These are phyloP conservation scores for Posidonia oceanica DNA, from an alignment of 116 monocot species.

Conservation along the genomic window DNA sequence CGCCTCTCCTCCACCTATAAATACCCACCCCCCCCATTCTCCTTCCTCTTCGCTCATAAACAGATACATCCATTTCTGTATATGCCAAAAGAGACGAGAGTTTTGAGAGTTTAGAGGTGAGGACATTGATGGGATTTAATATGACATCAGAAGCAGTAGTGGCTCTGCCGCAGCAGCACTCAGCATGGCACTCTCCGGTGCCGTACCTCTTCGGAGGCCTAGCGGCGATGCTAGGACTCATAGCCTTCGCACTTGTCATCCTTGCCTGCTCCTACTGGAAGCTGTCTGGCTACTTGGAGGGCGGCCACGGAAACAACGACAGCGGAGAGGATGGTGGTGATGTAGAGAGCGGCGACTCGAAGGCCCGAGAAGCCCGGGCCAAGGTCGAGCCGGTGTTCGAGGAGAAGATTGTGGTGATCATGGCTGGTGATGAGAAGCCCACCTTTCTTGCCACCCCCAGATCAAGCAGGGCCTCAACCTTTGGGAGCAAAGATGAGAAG, in stretches of 20 bases:
- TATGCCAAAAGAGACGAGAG: no score
- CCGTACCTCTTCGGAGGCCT: constrained; percentile 68
- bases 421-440: constrained; percentile 56
- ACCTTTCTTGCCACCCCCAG: constrained; percentile 45
- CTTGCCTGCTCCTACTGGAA: constrained; percentile 68
- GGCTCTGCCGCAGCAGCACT: constrained; percentile 2
- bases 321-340: not conserved
- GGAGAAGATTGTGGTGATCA: constrained; percentile 48
- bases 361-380: not conserved
- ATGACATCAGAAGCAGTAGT: no score
- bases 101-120: no score
- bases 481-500: not conserved
- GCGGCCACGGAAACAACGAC: not conserved
- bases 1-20: no score
- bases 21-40: no score
- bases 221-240: constrained; percentile 49
- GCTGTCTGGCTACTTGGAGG: constrained; percentile 40
- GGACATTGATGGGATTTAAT: no score
- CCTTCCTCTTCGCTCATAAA: no score
- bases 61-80: no score
- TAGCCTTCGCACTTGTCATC: constrained; percentile 53
- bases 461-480: constrained; percentile 4
- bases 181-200: constrained; percentile 66
- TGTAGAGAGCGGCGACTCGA: not conserved
- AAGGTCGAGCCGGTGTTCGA: constrained; percentile 7